Conservation (phyloP, 768 basidiomycete species). For the Lentinus tigrinus region DNA sequence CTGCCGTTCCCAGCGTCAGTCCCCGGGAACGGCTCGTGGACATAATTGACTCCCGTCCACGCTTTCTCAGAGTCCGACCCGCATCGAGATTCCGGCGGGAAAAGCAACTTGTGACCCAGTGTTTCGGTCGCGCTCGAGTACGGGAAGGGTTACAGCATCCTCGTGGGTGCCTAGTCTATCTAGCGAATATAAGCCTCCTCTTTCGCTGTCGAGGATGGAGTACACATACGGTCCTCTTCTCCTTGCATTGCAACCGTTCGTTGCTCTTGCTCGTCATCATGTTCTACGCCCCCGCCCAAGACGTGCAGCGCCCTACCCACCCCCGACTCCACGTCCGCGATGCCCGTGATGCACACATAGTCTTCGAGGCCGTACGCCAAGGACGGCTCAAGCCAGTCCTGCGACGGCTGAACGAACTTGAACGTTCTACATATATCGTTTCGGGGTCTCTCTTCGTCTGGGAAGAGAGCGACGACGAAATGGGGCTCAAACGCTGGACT, state of each 20-base stretch:
- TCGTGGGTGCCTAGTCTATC: constrained; percentile 24
- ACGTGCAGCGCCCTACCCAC: constrained; percentile 65
- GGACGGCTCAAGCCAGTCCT: constrained; percentile 48
- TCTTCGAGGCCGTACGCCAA: constrained; percentile 65
- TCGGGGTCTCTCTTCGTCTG: constrained; percentile 69
- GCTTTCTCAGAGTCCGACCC: constrained; percentile 23
- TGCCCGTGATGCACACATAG: constrained; percentile 61
- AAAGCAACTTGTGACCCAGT: constrained; percentile 11
- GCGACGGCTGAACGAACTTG: constrained; percentile 61
- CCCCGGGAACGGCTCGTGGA: constrained; percentile 24
- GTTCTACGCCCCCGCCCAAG: constrained; percentile 36
- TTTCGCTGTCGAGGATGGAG: constrained; percentile 7
- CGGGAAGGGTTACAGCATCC: constrained; percentile 19
- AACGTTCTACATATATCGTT: constrained; percentile 51
- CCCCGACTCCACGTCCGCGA: constrained; percentile 64
- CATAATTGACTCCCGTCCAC: constrained; percentile 24
- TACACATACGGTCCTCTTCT: constrained; percentile 10
- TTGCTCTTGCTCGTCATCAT: constrained; percentile 15
- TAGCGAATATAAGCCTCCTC: constrained; percentile 22
- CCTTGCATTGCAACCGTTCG: constrained; percentile 1
- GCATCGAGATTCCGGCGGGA: constrained; percentile 17
- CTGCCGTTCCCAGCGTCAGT: constrained; percentile 20
- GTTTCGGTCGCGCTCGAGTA: constrained; percentile 19
- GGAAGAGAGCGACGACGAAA: constrained; percentile 67
- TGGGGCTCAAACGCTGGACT: constrained; percentile 67